Evolutionary conservation across 2,329 filamentous ascomycete species (phyloP), one percentile per base, ranked within the genome.

Genomic region (Huntiella omanensis): DNA sequence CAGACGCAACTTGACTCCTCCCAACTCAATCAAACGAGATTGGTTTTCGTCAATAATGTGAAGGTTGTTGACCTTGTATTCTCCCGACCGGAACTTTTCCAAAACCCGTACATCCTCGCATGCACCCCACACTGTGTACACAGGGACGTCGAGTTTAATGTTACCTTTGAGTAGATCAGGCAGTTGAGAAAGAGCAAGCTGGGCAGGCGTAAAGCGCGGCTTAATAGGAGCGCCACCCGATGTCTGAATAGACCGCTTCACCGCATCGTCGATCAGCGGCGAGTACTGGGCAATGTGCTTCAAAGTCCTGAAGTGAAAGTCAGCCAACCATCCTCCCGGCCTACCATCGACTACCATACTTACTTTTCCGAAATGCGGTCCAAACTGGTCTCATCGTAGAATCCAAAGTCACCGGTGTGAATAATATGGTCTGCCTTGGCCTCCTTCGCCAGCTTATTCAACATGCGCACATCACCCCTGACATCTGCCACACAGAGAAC

Each of bases 261-360:
- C 68, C 17, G 73, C 65, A 59, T 96, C 88, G 50, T 80, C 74
- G 53, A 98, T 83, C 55, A 98, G 72, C 15, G 91, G 91, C 45
- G 91, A 98, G 64, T 98, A 98, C 65, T 98, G 91, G 47, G 88
- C 88, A 54, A 98, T 91, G 66, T 98, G 91, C 66, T 94, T 95
- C 44, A 98, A 72, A 16, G 91, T 98, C 69, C 85, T 93, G 34
- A 28, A n/a, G 10, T 41, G 19, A 22, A 37, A 13, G 17, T 45
- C 37, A 45, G 43, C 12, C 22, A 28, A 28, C 7, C 6, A 28
- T 28, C 22, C 7, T 28, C 22, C 6, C 22, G 22, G 5, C 22
- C 22, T 10, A 10, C 22, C 22, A 28, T 28, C 2, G 3, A 28
- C 22, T 10, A 7, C 40, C 12, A n/a, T n/a, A 50, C 78, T 68